Base-by-base conservation (phyloP, 1,284 basidiomycete genomes). In the Farysia itapuensis region DNA sequence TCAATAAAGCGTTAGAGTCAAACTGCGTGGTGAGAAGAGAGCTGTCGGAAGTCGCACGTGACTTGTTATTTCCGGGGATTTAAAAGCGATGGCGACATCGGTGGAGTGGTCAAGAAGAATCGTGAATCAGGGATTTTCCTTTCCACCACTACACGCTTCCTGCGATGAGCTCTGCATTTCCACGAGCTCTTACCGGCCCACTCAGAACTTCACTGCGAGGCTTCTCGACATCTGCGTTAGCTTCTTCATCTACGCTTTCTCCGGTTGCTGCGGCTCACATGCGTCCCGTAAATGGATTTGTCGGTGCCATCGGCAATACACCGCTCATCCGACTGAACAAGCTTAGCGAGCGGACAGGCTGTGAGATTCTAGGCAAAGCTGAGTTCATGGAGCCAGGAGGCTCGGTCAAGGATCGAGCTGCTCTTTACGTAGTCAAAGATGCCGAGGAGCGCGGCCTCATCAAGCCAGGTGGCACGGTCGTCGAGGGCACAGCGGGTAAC, bases 331-430 rank as follows among this genome's bases (percentile, higher is more conserved):
- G 65, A 36, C 70, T 74, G 54, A 77, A 75, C 78, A 80, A 80
- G 22, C 81, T 96, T 19, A 95, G 91, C n/a, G 85, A 92, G 57
- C 85, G 85, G 77, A 90, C 86, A 0, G 93, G 93, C n/a, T 86
- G 85, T 54, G 85, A 86, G 51, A 90, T 98, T 52, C 85, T 87
- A 54, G 94, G 89, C 33, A 98, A 98, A 78, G 91, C 92, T 37
- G 94, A 98, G 79, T 94, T 97, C 77, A 91, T 95, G 81, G 95
- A 96, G 71, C 95, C 95, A 0, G 95, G 95, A n/a, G 95, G 95
- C 33, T 93, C 90, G 64, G 91, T 99, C 70, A 99, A 99, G 80
- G 94, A 99, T 77, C 86, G 94, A 48, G 94, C 94, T 29, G 94
- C 94, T 0, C 83, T 97, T 16, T 93, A 88, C 50, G 83, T 99